Evolutionary conservation across 306 rosid genomes (phyloP), one percentile per base, ranked within the genome.

Genomic region (Lagenaria siceraria): DNA sequence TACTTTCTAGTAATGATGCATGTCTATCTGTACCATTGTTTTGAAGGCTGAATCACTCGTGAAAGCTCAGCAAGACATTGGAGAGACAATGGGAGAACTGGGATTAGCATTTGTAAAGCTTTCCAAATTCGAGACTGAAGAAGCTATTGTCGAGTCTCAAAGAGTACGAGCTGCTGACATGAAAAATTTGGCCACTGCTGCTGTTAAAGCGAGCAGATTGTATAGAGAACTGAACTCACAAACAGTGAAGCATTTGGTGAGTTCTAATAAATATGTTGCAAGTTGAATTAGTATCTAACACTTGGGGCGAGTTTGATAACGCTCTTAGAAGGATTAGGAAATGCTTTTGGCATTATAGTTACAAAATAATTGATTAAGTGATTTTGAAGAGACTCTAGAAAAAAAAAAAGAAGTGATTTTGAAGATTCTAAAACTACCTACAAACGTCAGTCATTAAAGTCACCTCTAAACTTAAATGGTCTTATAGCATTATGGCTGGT

Each of bases 1-100:
- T 73, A 29, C 21, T 73, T 51, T 33, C 19, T 73, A 27, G 76
- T 84, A 24, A 18, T 82, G 72, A 58, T 24, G 27, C 64, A 58
- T 80, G 73, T 62, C 56, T 82, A 73, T 62, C 56, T 82, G 25
- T 78, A 71, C 78, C 40, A 8, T 78, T 65, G 49, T 66, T 27
- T 75, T 40, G 77, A 49, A 95, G 98, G 98, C 98, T 3, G 98
- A 95, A 87, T 80, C 96, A 72, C 92, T 95, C n/a, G 97, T 95
- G 36, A 92, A 90, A 82, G 90, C 97, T 56, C 98, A 92, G 85
- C 97, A 92, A 83, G 98, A 92, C 74, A 95, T 89, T 90, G 97
- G 96, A 74, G 98, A 90, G 83, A 89, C 97, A 69, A 78, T 90
- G 95, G 98, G 97, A 56, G 98, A 89, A 78, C 77, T 95, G 73